These are phyloP conservation scores for Sugiyamaella japonica DNA, from an alignment of 1,139 yeast genomes.

Conservation along the genomic window DNA sequence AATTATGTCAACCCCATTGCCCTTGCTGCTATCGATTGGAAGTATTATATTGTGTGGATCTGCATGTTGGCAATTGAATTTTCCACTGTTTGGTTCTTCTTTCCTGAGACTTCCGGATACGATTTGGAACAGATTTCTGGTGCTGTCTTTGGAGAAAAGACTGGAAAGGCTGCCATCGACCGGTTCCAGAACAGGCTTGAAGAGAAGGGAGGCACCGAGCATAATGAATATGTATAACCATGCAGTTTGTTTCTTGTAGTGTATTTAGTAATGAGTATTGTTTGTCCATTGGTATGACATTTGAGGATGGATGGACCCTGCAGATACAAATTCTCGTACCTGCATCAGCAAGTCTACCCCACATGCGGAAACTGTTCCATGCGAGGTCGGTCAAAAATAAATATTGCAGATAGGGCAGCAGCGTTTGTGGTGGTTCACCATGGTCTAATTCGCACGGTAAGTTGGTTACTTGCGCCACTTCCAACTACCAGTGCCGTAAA, in stretches of 20 bases:
- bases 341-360: too few species aligned
- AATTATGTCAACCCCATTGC: conserved; percentile 61
- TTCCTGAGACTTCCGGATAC: conserved; percentile 89
- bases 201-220: conserved; percentile 20
- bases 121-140: conserved; percentile 77
- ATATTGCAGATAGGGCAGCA: too few species aligned
- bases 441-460: too few species aligned
- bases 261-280: neutral
- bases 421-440: too few species aligned
- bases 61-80: conserved; percentile 27
- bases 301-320: too few species aligned
- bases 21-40: conserved; percentile 58
- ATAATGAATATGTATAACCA: conserved; percentile 9
- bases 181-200: conserved; percentile 17
- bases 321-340: too few species aligned
- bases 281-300: too few species aligned
- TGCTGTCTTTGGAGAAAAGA: conserved; percentile 28
- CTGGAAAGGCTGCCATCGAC: conserved; percentile 19
- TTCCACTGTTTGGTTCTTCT: conserved; percentile 66
- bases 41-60: conserved; percentile 51
- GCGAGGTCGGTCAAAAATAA: too few species aligned
- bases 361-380: too few species aligned
- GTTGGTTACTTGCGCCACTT: too few species aligned
- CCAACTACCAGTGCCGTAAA: too few species aligned
- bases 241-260: neutral